Evolutionary conservation across 2,329 filamentous ascomycete genomes (phyloP), one percentile per base, ranked within the genome.

Genomic region (Botrytis fabae): DNA sequence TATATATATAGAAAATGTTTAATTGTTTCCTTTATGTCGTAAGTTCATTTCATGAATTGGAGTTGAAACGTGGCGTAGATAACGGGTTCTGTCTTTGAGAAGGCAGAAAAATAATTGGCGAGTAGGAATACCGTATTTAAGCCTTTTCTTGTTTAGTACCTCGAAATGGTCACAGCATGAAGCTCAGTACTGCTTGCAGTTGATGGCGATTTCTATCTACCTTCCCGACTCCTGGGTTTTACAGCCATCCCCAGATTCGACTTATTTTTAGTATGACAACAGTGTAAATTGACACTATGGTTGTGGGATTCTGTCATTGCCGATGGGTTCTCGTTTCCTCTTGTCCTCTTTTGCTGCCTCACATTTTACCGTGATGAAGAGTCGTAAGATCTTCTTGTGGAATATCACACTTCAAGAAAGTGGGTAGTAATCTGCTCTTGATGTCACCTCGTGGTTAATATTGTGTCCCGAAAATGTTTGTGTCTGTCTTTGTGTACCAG

Each of bases 1-100:
- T 35, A 40, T 54, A 68, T 68, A 68, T 68, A 68, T 68, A 68
- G 64, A 68, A 68, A 68, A 22, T 68, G 65, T 57, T 57, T 57
- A 57, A 40, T 68, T 54, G 25, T 54, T 68, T 40, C 35, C 40
- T 22, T 5, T 46, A 28, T 64, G 46, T 28, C 2, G 28, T 46
- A 28, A 42, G 16, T 32, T 10, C 14, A 8, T 54, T 68, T 22
- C 46, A 42, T 54, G 25, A 20, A 40, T 54, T 42, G 16, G 16
- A 20, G 28, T 54, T 42, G 16, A 68, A 54, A 68, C 25, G 32
- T 68, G 46, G 44, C 22, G 32, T 54, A 12, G 25, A 40, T 54
- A 28, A 18, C 14, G 14, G 0, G n/a, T 22, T n/a, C 14, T 35
- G 38, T 40, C 18, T 25, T 20, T 51, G 28, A n/a, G 44, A 18